Conservation (phyloP, 2,329 filamentous ascomycete genomes). For the Amphichorda felina region DNA sequence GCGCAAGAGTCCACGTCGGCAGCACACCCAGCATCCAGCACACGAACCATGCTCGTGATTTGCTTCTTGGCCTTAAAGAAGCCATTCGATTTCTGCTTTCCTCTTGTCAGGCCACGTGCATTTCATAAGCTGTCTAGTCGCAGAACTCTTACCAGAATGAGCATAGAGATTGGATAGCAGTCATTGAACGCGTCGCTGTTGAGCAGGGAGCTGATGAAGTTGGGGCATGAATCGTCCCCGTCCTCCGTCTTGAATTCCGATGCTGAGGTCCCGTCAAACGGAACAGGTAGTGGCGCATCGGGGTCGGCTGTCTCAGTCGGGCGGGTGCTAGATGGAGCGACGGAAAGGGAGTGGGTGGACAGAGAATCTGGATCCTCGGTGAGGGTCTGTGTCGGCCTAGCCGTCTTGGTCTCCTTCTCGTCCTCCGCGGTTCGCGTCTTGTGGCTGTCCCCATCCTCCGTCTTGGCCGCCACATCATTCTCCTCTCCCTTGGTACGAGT, state of each 20-base stretch:
- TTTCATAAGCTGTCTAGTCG: too few relatives aligned
- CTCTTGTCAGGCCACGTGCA: too few relatives aligned
- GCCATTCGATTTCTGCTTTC: constrained; percentile 57
- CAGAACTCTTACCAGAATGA: constrained; percentile 69
- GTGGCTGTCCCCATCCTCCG: constrained; percentile 5
- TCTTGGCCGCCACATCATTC: constrained; percentile 2
- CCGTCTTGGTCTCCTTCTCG: constrained; percentile 1
- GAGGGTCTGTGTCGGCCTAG: constrained; percentile 1
- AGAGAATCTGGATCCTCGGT: constrained; percentile 2
- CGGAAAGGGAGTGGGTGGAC: constrained; percentile 2
- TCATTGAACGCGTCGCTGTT: constrained; percentile 51
- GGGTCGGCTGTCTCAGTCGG: constrained; percentile 12
- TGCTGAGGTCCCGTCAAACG: constrained; percentile 55
- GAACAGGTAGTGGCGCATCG: constrained; percentile 39
- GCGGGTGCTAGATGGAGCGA: too few relatives aligned
- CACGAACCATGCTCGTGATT: constrained; percentile 58
- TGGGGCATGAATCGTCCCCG: constrained; percentile 42
- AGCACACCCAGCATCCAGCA: constrained; percentile 68
- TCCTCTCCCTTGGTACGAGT: too few relatives aligned
- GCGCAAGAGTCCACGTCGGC: constrained; percentile 56
- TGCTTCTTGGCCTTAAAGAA: constrained; percentile 76
- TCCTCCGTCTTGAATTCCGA: constrained; percentile 46
- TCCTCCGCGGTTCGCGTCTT: background rate
- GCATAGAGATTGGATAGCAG: constrained; percentile 76
- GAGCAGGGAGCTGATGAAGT: constrained; percentile 59